These are phyloP conservation scores for Fusarium lyarnte DNA, from an alignment of 2,329 filamentous ascomycete genomes.

Conservation along the genomic window DNA sequence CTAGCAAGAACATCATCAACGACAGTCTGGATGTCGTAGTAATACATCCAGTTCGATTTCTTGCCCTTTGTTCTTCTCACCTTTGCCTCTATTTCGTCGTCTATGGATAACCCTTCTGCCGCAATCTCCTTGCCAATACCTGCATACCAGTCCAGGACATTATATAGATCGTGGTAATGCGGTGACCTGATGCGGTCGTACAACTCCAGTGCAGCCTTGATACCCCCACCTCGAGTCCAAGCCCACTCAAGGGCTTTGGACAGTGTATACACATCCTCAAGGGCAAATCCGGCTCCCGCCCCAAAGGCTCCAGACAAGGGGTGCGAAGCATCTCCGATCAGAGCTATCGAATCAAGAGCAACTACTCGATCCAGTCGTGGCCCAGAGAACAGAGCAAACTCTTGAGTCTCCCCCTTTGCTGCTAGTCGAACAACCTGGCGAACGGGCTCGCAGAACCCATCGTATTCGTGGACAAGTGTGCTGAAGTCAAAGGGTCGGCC, in stretches of 20 bases:
- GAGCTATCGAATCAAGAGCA: constrained; percentile 47
- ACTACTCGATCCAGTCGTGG: constrained; percentile 44
- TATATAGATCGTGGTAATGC: constrained; percentile 43
- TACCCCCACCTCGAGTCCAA: constrained; percentile 13
- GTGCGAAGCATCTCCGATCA: constrained; percentile 66
- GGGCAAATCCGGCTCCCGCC: constrained; percentile 51
- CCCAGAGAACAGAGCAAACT: constrained; percentile 46
- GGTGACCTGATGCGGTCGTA: constrained; percentile 44
- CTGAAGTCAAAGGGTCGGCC: constrained; percentile 39
- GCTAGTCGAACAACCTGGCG: constrained; percentile 43
- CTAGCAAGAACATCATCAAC: constrained; percentile 16
- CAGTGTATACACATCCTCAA: constrained; percentile 46
- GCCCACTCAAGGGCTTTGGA: constrained; percentile 40
- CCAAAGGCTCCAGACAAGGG: constrained; percentile 59
- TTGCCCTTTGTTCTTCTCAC: constrained; percentile 33
- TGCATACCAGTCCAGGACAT: constrained; percentile 40
- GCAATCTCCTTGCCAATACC: constrained; percentile 21
- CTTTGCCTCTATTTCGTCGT: constrained; percentile 41
- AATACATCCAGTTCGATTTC: constrained; percentile 42
- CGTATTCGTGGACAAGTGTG: constrained; percentile 37
- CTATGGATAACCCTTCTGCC: constrained; percentile 22
- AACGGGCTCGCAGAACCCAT: constrained; percentile 46
- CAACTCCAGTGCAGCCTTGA: constrained; percentile 37
- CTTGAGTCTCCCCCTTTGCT: constrained; percentile 39
- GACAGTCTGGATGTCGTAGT: constrained; percentile 39